Evolutionary conservation across 768 basidiomycete genomes (phyloP).

Genomic region (Mycena amicta): DNA sequence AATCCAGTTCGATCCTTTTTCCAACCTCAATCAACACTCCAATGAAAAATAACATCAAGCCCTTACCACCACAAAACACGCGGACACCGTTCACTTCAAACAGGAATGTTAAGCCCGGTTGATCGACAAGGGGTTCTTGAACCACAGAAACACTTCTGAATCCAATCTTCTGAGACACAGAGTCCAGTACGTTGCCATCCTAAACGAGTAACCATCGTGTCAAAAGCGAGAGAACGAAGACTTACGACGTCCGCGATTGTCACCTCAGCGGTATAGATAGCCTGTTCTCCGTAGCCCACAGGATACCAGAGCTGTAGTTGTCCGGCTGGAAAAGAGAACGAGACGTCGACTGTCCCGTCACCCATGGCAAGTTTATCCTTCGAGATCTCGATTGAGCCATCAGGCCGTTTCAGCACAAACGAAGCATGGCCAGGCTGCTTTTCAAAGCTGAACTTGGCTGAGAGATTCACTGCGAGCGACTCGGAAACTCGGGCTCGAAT

Average conservation of each 20-base stretch:
- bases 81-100: slow-evolving; percentile 91
- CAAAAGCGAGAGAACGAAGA: background rate
- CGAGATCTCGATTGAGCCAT: slow-evolving; percentile 49
- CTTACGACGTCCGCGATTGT: slow-evolving; percentile 57
- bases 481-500: slow-evolving; percentile 62
- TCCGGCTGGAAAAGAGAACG: slow-evolving; percentile 55
- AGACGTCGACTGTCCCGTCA: slow-evolving; percentile 37
- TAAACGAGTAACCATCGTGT: slow-evolving; percentile 24
- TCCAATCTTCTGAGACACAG: slow-evolving; percentile 60
- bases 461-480: slow-evolving; percentile 52
- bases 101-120: slow-evolving; percentile 80
- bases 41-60: background rate
- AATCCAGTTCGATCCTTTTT: slow-evolving; percentile 86
- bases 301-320: slow-evolving; percentile 85
- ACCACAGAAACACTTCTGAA: slow-evolving; percentile 81
- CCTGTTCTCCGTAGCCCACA: slow-evolving; percentile 78
- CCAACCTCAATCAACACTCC: background rate
- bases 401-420: slow-evolving; percentile 50
- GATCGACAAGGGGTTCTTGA: slow-evolving; percentile 76
- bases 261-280: slow-evolving; percentile 68
- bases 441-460: slow-evolving; percentile 47
- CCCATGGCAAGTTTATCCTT: slow-evolving; percentile 39
- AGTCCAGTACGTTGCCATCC: slow-evolving; percentile 57
- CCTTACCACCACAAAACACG: slow-evolving; percentile 81
- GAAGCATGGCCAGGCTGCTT: slow-evolving; percentile 43